Base-by-base conservation (phyloP, 768 basidiomycete species). In the Russula dissimulans region DNA sequence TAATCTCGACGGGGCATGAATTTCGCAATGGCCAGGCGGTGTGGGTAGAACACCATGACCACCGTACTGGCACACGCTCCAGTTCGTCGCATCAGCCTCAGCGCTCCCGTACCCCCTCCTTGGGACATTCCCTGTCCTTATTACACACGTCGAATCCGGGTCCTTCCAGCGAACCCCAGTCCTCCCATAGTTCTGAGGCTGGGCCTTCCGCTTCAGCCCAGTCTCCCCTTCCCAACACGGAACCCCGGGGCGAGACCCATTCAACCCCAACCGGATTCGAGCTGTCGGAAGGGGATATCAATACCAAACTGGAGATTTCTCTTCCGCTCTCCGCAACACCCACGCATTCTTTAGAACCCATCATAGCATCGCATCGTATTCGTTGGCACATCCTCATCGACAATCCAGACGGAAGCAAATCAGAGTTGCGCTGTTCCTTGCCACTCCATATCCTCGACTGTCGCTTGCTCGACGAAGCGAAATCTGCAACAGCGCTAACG, bases 401-500 rank as follows among this genome's bases (percentile, higher is more conserved):
- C 63, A 98, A 97, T 69, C 78, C 79, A 7, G 95, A 97, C 69
- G 94, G 94, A 0, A 95, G 97, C 69, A 86, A 85, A 3, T 95
- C 92, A 9, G 93, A 97, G 71, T 78, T 98, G n/a, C 85, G 94
- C 15, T 97, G 95, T 71, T 93, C 93, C 1, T 78, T 97, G 5
- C 95, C 95, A 0, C 73, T 98, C 38, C 83, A 90, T 68, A 79
- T 98, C 50, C 85, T 97, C 26, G 86, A 94, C 65, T 70, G 80
- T 60, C 77, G 81, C 12, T 74, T 95, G 1, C 77, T 89, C 15
- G 78, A 85, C 14, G 94, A 97, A 69, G 87, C 91, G 1, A 78
- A 85, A 39, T 76, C 79, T 1, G 79, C 84, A 29, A 87, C 91
- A 4, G 77, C 84, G n/a, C 77, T 78, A 5, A 91, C 92, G 0